A percentile compares a stretch with the other conserved stretches of the same genome.
Evolutionary conservation across 75 land plant genomes (phyloP).

Genomic region (Pinus albicaulis): DNA sequence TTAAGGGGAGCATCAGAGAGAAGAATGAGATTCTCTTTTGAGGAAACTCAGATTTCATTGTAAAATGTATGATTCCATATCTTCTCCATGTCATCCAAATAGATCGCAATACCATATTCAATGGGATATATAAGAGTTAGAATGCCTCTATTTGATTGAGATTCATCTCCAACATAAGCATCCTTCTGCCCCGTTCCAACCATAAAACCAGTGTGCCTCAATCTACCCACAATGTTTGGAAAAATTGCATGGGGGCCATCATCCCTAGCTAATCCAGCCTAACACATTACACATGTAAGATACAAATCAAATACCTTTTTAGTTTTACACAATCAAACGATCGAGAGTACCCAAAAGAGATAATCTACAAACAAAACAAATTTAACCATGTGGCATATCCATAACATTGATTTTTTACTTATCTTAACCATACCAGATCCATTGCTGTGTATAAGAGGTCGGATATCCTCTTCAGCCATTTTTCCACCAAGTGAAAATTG

Average conservation of each 20-base stretch:
- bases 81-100: conserved; percentile 62
- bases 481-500: not conserved
- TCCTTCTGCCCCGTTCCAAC: conserved; percentile 54
- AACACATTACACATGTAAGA: not conserved
- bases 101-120: conserved; percentile 43
- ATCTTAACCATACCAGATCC: conserved; percentile 30
- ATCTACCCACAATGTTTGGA: conserved; percentile 52
- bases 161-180: conserved; percentile 56
- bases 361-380: no score
- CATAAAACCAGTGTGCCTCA: conserved; percentile 60
- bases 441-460: conserved; percentile 30
- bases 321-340: no score
- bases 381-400: no score
- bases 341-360: no score
- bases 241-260: conserved; percentile 59
- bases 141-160: conserved; percentile 48
- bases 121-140: conserved; percentile 49
- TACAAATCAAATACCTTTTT: not conserved
- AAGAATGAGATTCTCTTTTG: conserved; percentile 38
- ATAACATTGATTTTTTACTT: not conserved
- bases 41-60: conserved; percentile 33
- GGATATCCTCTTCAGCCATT: conserved; percentile 47
- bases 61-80: conserved; percentile 57
- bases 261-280: conserved; percentile 64
- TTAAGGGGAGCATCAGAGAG: conserved; percentile 38